Percentiles rank a stretch among this genome's conserved stretches.
Evolutionary conservation across 345 rosid species (phyloP).

Genomic region (Pseudoturritis turrita): DNA sequence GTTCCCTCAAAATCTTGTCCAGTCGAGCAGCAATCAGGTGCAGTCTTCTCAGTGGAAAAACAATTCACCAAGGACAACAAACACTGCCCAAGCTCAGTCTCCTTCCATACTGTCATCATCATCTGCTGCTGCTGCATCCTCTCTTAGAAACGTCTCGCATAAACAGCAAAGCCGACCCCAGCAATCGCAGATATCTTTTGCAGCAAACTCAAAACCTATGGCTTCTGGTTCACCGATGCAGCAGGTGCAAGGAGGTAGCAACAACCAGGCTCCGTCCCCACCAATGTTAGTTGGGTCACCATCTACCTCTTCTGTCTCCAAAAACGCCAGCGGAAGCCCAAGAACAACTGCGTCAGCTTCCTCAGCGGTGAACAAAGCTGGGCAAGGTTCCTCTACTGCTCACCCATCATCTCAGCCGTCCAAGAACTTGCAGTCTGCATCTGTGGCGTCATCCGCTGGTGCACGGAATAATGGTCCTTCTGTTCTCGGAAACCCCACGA

Average conservation of each 20-base stretch:
- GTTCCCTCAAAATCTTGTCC: slow-evolving; percentile 73
- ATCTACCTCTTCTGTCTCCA: slow-evolving; percentile 74
- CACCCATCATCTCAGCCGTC: slow-evolving; percentile 61
- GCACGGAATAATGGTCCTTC: slow-evolving; percentile 57
- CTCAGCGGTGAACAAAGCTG: slow-evolving; percentile 58
- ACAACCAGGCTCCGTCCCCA: slow-evolving; percentile 62
- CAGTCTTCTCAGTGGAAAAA: slow-evolving; percentile 87
- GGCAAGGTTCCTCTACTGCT: slow-evolving; percentile 50
- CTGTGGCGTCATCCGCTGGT: slow-evolving; percentile 54
- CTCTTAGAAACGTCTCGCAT: slow-evolving; percentile 53
- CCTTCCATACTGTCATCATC: slow-evolving; percentile 45
- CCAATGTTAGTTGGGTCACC: slow-evolving; percentile 73
- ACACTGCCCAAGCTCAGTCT: slow-evolving; percentile 48
- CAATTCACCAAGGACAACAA: slow-evolving; percentile 50
- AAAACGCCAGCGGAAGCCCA: slow-evolving; percentile 88
- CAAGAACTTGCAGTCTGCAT: slow-evolving; percentile 53
- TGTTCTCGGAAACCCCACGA: slow-evolving; percentile 56
- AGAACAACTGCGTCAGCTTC: slow-evolving; percentile 56
- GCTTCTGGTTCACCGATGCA: slow-evolving; percentile 46
- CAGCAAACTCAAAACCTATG: slow-evolving; percentile 56
- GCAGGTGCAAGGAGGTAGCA: slow-evolving; percentile 38
- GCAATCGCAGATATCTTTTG: slow-evolving; percentile 70
- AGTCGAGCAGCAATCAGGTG: slow-evolving; percentile 48
- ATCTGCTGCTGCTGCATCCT: slow-evolving; percentile 41
- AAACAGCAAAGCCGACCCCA: slow-evolving; percentile 73